These are phyloP conservation scores for Trichosporon inkin DNA, from an alignment of 1,284 basidiomycete genomes.

Conservation along the genomic window DNA sequence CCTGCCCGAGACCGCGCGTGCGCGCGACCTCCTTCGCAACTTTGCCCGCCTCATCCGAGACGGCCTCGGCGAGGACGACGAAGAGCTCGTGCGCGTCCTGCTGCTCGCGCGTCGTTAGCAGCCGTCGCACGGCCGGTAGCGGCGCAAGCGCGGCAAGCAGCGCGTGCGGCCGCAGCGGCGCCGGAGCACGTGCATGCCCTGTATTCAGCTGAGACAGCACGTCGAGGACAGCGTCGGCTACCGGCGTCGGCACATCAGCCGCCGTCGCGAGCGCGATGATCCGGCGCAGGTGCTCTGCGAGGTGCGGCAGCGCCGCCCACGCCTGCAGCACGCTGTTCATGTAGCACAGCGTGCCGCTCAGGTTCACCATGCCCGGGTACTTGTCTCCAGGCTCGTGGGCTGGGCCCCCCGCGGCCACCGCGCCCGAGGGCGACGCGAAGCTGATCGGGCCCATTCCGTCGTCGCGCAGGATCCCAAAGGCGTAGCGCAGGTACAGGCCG, in stretches of 20 bases:
- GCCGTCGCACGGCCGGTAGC: slow-evolving; percentile 58
- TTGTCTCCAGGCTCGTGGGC: slow-evolving; percentile 13
- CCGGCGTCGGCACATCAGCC: slow-evolving; percentile 72
- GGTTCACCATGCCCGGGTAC: slow-evolving; percentile 84
- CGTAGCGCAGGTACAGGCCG: slow-evolving; percentile 1
- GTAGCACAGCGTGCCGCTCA: slow-evolving; percentile 91
- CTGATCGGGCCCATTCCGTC: slow-evolving; percentile 6
- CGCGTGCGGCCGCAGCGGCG: slow-evolving; percentile 63
- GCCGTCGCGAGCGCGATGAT: slow-evolving; percentile 69
- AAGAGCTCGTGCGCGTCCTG: slow-evolving; percentile 96
- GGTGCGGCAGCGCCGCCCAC: slow-evolving; percentile 71
- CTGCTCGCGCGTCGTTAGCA: slow-evolving; percentile 80
- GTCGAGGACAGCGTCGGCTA: slow-evolving; percentile 69
- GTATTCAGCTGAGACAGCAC: slow-evolving; percentile 71
- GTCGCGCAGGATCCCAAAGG: neutral
- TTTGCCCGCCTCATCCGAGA: slow-evolving; percentile 68
- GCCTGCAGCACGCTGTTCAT: slow-evolving; percentile 92
- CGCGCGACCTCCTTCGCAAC: slow-evolving; percentile 39
- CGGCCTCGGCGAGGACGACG: slow-evolving; percentile 77
- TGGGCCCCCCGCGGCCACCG: neutral
- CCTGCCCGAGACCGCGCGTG: slow-evolving; percentile 24
- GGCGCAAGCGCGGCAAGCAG: slow-evolving; percentile 66
- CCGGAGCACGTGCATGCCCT: slow-evolving; percentile 56
- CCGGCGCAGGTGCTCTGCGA: slow-evolving; percentile 67
- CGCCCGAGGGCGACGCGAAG: neutral